Evolutionary conservation across 2,329 filamentous ascomycete genomes (phyloP).

Genomic region (Exserohilum turcica): DNA sequence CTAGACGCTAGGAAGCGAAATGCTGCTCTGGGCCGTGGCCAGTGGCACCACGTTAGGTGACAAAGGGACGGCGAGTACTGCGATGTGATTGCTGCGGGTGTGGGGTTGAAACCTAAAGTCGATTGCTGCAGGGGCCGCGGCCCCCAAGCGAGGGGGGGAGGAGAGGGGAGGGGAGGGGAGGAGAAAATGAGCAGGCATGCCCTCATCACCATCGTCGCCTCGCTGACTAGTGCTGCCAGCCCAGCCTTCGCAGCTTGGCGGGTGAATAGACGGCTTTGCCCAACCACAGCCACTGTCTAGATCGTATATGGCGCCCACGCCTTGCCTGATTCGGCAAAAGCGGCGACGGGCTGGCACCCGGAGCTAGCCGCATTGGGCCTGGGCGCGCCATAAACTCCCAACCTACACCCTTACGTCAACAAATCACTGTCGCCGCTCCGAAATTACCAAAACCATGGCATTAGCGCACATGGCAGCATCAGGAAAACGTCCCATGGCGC

Average conservation of each 20-base stretch:
- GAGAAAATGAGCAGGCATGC: too few species aligned
- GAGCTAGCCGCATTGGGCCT: background rate
- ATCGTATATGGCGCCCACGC: background rate
- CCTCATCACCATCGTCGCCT: background rate
- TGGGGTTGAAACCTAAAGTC: background rate
- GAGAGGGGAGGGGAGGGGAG: too few species aligned
- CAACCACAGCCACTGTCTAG: background rate
- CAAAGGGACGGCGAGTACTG: background rate
- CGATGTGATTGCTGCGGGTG: constrained; percentile 1
- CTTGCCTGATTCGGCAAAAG: background rate
- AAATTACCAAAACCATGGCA: background rate
- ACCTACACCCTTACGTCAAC: background rate
- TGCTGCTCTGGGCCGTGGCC: background rate
- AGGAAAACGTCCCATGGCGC: background rate
- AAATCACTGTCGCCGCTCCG: background rate
- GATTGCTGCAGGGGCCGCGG: background rate
- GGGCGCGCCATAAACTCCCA: constrained; percentile 3
- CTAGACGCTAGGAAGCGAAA: background rate
- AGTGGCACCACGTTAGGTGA: too few species aligned
- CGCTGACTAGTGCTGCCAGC: background rate
- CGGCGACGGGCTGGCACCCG: background rate
- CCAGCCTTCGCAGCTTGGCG: background rate
- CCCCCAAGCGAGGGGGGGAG: constrained; percentile 1
- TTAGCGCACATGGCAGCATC: background rate
- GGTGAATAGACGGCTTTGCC: background rate